Conservation (phyloP, 495 filamentous ascomycete species). For the Daldinia loculata region DNA sequence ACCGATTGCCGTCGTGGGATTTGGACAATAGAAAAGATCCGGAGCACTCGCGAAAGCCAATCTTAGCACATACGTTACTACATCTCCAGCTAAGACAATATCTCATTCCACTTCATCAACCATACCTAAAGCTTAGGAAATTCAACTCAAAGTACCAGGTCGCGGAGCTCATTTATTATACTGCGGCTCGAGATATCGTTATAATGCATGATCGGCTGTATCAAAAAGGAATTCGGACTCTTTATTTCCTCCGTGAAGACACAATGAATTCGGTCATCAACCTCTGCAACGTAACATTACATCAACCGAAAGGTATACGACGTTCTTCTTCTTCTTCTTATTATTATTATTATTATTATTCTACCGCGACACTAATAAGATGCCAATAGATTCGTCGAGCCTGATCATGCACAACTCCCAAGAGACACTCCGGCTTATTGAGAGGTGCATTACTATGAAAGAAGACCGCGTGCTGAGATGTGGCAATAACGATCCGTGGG, state of each 20-base stretch:
- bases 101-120: constrained; percentile 47
- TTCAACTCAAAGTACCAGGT: constrained; percentile 42
- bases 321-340: background rate
- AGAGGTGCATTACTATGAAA: constrained; percentile 46
- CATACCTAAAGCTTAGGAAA: constrained; percentile 45
- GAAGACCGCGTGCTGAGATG: constrained; percentile 47
- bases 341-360: no score
- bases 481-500: constrained; percentile 48
- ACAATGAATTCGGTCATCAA: constrained; percentile 46
- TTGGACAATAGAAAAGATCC: constrained; percentile 26
- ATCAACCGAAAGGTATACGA: constrained; percentile 54
- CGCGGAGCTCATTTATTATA: constrained; percentile 49
- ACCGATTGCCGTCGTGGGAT: constrained; percentile 48
- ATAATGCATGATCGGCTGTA: constrained; percentile 46
- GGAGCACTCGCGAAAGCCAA: constrained; percentile 36
- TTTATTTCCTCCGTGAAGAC: constrained; percentile 48
- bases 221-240: constrained; percentile 44
- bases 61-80: constrained; percentile 45
- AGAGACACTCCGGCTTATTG: constrained; percentile 46
- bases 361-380: constrained; percentile 12
- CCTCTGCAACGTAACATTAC: constrained; percentile 57
- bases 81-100: constrained; percentile 49
- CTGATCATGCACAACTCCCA: constrained; percentile 44
- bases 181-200: constrained; percentile 47
- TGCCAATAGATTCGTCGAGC: constrained; percentile 37